These are phyloP conservation scores for Populus hybrid DNA, from an alignment of 441 rosid species.

Conservation along the genomic window DNA sequence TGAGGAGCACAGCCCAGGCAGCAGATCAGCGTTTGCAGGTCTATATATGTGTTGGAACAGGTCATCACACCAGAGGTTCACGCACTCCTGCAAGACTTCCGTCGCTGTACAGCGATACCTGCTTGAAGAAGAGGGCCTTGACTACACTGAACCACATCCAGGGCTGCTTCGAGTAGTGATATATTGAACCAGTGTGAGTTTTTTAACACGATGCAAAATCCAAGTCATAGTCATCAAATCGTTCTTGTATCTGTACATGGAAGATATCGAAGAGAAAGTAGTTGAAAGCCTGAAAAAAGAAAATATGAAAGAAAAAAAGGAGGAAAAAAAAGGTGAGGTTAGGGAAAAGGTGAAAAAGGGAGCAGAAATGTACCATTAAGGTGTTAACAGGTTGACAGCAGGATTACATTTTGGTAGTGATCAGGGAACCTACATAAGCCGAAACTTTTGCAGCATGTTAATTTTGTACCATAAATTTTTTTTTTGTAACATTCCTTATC, in stretches of 20 bases:
- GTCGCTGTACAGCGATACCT: conserved; percentile 84
- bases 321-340: neutral
- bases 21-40: conserved; percentile 83
- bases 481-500: conserved; percentile 26
- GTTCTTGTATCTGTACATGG: conserved; percentile 60
- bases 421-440: conserved; percentile 25
- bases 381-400: conserved; percentile 35
- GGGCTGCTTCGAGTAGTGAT: conserved; percentile 91
- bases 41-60: conserved; percentile 92
- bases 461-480: conserved; percentile 40
- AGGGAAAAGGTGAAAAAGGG: conserved; percentile 18
- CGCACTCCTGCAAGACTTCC: conserved; percentile 88
- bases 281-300: conserved; percentile 25
- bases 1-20: conserved; percentile 73
- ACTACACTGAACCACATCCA: conserved; percentile 81
- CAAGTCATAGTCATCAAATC: conserved; percentile 31
- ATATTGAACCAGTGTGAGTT: conserved; percentile 47
- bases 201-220: conserved; percentile 28
- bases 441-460: conserved; percentile 22
- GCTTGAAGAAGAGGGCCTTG: conserved; percentile 92
- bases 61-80: conserved; percentile 89
- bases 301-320: neutral
- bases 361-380: conserved; percentile 39
- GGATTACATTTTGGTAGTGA: conserved; percentile 40
- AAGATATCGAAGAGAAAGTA: conserved; percentile 47